Evolutionary conservation across 2,329 filamentous ascomycete species (phyloP).

Genomic region (Colletotrichum tamarilloi): DNA sequence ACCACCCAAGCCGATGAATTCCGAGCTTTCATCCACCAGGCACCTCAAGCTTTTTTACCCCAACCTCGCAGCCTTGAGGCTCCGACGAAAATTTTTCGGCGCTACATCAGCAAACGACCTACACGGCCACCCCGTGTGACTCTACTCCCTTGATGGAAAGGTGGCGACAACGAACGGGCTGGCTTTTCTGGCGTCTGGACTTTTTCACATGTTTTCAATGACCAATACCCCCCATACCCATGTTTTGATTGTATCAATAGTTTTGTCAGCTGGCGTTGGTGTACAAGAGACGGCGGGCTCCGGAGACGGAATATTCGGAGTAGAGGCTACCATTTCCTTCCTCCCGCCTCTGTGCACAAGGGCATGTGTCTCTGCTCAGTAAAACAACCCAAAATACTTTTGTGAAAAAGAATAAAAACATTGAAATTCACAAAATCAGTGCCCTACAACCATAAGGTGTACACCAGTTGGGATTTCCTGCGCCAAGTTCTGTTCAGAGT

Average conservation of each 20-base stretch:
- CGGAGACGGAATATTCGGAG: not conserved
- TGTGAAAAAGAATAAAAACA: not conserved
- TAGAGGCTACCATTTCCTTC: too few relatives aligned
- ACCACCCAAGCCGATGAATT: slow-evolving; percentile 22
- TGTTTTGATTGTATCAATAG: not conserved
- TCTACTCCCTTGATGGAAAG: not conserved
- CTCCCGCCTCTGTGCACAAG: not conserved
- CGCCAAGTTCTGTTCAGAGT: too few relatives aligned
- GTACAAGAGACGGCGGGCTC: not conserved
- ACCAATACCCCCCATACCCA: slow-evolving; percentile 27
- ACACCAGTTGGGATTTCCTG: too few relatives aligned
- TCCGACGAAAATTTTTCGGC: slow-evolving; percentile 24
- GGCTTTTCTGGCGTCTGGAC: not conserved
- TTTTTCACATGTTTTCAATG: not conserved
- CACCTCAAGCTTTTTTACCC: not conserved
- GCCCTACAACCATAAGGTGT: not conserved
- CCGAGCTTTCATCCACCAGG: slow-evolving; percentile 9
- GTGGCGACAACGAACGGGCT: not conserved
- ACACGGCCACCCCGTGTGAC: not conserved
- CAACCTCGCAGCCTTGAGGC: slow-evolving; percentile 4
- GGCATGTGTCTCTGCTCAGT: not conserved
- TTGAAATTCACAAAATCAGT: not conserved
- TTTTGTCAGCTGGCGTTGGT: slow-evolving; percentile 15
- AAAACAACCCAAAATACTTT: not conserved
- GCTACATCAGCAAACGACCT: not conserved